Evolutionary conservation across 306 rosid genomes (phyloP), one percentile per base, ranked within the genome.

Genomic region (Psophocarpus tetragonolobus): DNA sequence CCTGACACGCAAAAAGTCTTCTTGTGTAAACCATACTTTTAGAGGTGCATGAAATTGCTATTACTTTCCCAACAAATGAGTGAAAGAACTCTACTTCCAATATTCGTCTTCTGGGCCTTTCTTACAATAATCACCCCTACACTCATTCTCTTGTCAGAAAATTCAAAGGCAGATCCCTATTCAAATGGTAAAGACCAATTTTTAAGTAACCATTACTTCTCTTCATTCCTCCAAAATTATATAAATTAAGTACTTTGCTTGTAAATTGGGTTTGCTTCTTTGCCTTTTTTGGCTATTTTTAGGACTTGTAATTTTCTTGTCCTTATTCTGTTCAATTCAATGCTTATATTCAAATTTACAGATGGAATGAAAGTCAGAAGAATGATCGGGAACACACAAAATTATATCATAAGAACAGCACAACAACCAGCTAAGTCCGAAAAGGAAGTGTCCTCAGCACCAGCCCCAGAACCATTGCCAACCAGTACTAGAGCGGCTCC

Each of bases 61-160:
- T n/a, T 20, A 0, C 53, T 68, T 36, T 6, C 58, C 35, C 39
- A 38, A 39, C 89, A 87, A 74, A 93, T 87, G 93, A 91, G 67
- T 77, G 93, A 81, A 30, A 93, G 92, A 88, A 86, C 92, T 42
- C 73, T 90, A 23, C 82, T 88, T 70, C 89, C 92, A 82, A 94
- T 90, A 84, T 88, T 90, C 82, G 61, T 87, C 79, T 90, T 87
- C 77, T 94, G 97, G 98, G 90, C 96, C 42, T 44, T 88, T 20
- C 94, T 94, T 48, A 85, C 94, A 15, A 79, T 94, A 79, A 64
- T 91, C 84, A 91, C 97, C 17, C 98, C 98, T 0, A 88, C 92
- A 20, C 94, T 94, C 1, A 77, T 90, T 79, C 73, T 83, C 44
- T 82, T 90, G 67, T 87, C 97, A 5, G 93, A 94, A 81, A 90